phyloP scores from a whole-genome alignment of 2,329 filamentous ascomycete genomes.

The Periconia digitata region DNA sequence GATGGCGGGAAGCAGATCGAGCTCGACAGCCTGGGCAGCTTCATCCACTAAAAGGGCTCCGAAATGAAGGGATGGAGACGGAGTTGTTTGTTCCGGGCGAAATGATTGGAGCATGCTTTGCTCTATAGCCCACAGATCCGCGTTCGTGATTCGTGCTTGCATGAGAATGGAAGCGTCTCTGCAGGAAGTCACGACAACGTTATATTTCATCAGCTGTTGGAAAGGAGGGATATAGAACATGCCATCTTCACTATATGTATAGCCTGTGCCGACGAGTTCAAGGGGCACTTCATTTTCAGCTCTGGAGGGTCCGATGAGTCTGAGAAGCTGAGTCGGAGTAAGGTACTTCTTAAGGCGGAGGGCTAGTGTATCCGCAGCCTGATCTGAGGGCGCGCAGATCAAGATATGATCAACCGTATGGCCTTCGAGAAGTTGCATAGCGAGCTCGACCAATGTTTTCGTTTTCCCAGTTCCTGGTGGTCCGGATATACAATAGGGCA shows the following conservation, averaged over 20 bases:
- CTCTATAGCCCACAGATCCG: conserved; percentile 43
- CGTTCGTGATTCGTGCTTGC: conserved; percentile 47
- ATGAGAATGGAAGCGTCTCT: conserved; percentile 46
- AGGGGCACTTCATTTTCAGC: conserved; percentile 47
- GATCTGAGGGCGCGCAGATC: conserved; percentile 50
- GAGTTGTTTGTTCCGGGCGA: conserved; percentile 22
- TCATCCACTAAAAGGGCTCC: conserved; percentile 49
- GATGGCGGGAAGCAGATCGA: conserved; percentile 45
- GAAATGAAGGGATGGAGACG: conserved; percentile 41
- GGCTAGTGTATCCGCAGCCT: conserved; percentile 49
- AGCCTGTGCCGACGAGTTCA: conserved; percentile 35
- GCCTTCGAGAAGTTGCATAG: conserved; percentile 36
- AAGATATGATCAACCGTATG: conserved; percentile 38
- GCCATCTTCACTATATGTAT: conserved; percentile 44
- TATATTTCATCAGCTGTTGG: conserved; percentile 42
- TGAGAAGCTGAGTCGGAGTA: conserved; percentile 41
- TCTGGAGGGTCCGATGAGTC: conserved; percentile 45
- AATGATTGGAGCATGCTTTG: conserved; percentile 33
- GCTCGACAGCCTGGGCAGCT: conserved; percentile 50
- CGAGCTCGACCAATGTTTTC: conserved; percentile 52
- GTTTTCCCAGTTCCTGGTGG: conserved; percentile 58
- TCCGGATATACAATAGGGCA: conserved; percentile 51
- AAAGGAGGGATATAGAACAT: conserved; percentile 47
- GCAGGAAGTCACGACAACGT: conserved; percentile 48
- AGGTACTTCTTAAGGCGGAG: conserved; percentile 43